These are phyloP conservation scores for Xylaria intraflava DNA, from an alignment of 495 filamentous ascomycete species.

Conservation along the genomic window DNA sequence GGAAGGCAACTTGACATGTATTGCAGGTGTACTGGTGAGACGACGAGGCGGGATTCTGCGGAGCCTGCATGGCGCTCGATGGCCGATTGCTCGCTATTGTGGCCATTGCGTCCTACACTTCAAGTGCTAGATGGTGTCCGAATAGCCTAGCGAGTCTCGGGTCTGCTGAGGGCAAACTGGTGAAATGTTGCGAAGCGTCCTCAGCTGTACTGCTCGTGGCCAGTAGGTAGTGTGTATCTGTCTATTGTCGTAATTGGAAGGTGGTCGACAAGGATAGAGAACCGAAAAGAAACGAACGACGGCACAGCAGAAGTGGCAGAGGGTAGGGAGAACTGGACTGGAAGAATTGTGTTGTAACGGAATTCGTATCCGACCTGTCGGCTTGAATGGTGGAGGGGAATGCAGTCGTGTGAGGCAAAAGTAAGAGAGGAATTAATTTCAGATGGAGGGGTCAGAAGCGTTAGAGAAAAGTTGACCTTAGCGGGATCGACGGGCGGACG, in stretches of 20 bases:
- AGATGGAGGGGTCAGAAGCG: conserved; percentile 9
- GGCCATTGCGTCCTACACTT: conserved; percentile 36
- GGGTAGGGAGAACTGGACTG: background rate
- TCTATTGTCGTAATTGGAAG: too few species aligned
- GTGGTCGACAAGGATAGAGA: background rate
- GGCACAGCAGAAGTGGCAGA: background rate
- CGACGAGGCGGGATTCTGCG: conserved; percentile 33
- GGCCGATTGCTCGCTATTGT: conserved; percentile 42
- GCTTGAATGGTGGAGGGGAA: background rate
- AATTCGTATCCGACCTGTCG: background rate
- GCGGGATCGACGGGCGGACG: background rate
- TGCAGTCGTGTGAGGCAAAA: background rate
- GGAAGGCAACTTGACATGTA: conserved; percentile 93
- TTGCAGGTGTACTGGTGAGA: conserved; percentile 95
- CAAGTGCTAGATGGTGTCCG: background rate
- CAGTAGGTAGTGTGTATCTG: too few species aligned
- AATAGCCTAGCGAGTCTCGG: background rate
- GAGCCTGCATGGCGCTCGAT: conserved; percentile 23
- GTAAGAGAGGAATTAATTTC: conserved; percentile 14
- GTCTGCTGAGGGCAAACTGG: background rate
- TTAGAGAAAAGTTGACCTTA: conserved; percentile 9
- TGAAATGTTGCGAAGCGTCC: background rate
- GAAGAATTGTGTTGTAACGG: background rate
- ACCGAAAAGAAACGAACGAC: background rate
- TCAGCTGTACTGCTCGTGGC: too few species aligned